A percentile compares a stretch with the other conserved stretches of the same genome.
Conservation (phyloP, 495 filamentous ascomycete genomes). For the Thozetella sp. region DNA sequence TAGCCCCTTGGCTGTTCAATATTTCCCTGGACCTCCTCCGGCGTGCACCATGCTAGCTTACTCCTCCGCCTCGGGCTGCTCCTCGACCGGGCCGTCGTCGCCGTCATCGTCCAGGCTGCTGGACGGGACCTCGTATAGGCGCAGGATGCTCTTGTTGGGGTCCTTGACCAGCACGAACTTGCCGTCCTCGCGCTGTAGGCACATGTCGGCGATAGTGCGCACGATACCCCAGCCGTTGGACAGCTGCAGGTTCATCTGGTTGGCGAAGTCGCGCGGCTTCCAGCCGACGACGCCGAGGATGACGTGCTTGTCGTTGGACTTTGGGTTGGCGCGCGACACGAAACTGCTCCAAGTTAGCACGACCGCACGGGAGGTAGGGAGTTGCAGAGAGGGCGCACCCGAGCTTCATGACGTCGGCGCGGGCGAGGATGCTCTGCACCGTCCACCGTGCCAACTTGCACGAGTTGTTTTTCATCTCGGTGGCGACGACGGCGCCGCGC, state of each 20-base stretch:
- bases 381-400: slow-evolving; percentile 56
- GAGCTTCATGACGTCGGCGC: slow-evolving; percentile 96
- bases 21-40: slow-evolving; percentile 10
- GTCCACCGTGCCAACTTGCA: slow-evolving; percentile 98
- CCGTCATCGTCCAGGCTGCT: slow-evolving; percentile 76
- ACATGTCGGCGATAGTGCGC: slow-evolving; percentile 93
- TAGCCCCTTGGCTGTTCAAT: too few species aligned
- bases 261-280: slow-evolving; percentile 95
- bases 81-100: slow-evolving; percentile 35
- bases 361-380: not conserved
- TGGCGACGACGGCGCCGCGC: slow-evolving; percentile 94
- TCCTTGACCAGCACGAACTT: slow-evolving; percentile 81
- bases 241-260: slow-evolving; percentile 96
- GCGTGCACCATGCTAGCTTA: too few species aligned
- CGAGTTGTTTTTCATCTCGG: slow-evolving; percentile 99
- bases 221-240: slow-evolving; percentile 99
- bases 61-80: slow-evolving; percentile 30
- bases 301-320: slow-evolving; percentile 86
- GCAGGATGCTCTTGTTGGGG: slow-evolving; percentile 90
- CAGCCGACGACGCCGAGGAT: slow-evolving; percentile 94
- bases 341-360: slow-evolving; percentile 59
- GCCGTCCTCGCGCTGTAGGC: slow-evolving; percentile 69
- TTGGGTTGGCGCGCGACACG: slow-evolving; percentile 90
- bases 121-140: slow-evolving; percentile 87
- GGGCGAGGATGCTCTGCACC: slow-evolving; percentile 90